phyloP scores from a whole-genome alignment of 1,284 basidiomycete species.

The Sporisorium reilianum region DNA sequence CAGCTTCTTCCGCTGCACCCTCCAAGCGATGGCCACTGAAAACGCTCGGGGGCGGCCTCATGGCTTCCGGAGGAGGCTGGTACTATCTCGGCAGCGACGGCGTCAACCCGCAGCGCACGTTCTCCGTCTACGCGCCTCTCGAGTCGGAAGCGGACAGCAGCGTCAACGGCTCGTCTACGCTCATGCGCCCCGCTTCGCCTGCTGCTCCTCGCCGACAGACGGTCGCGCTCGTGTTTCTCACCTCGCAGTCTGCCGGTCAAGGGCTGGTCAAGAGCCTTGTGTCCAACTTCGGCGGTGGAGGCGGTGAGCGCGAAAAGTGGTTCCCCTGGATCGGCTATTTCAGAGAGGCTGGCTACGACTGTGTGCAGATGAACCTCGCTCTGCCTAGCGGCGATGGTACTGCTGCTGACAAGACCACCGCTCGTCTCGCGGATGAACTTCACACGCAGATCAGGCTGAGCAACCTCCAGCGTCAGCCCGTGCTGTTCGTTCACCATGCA shows the following conservation, averaged over 20 bases:
- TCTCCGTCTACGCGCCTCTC: slow-evolving; percentile 28
- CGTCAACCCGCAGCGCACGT: not conserved
- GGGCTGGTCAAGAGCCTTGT: slow-evolving; percentile 34
- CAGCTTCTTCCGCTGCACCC: not conserved
- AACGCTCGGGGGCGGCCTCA: slow-evolving; percentile 29
- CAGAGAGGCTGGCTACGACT: slow-evolving; percentile 49
- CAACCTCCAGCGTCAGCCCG: slow-evolving; percentile 46
- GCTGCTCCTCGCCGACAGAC: slow-evolving; percentile 40
- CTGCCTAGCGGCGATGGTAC: not conserved
- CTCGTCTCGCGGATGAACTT: slow-evolving; percentile 31
- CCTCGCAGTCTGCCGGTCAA: slow-evolving; percentile 7
- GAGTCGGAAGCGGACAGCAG: slow-evolving; percentile 11
- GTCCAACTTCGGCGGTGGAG: slow-evolving; percentile 21
- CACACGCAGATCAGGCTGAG: slow-evolving; percentile 40
- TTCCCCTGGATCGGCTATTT: slow-evolving; percentile 52
- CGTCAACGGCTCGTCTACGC: slow-evolving; percentile 24
- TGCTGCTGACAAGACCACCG: not conserved
- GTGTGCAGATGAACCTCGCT: slow-evolving; percentile 48
- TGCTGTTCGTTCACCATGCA: slow-evolving; percentile 44
- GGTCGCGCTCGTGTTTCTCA: slow-evolving; percentile 39
- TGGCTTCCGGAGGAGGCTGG: slow-evolving; percentile 31
- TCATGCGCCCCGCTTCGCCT: slow-evolving; percentile 36
- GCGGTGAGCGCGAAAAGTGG: slow-evolving; percentile 33
- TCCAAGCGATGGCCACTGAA: slow-evolving; percentile 23
- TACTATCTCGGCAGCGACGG: slow-evolving; percentile 8